Conservation (phyloP, 1,139 yeast species). For the Suhomyces coccinellae region DNA sequence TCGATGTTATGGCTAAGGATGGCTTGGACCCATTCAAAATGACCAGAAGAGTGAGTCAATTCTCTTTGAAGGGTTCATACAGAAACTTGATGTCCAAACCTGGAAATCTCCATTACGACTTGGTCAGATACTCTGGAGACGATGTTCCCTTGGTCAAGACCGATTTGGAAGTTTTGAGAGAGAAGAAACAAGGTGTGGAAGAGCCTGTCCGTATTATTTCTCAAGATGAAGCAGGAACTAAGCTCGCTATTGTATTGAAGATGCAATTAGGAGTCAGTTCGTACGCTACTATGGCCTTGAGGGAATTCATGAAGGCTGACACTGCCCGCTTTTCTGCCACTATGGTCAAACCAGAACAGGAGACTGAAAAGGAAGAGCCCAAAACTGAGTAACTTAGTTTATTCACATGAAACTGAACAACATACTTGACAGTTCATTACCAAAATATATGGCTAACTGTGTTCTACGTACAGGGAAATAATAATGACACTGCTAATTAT, state of each 20-base stretch:
- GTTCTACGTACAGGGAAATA: no score
- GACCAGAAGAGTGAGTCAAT: conserved; percentile 83
- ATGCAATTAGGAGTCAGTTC: conserved; percentile 84
- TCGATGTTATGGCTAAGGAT: conserved; percentile 74
- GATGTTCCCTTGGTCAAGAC: conserved; percentile 76
- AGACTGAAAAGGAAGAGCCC: background rate
- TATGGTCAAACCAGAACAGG: conserved; percentile 13
- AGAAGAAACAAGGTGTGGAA: conserved; percentile 30
- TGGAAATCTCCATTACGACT: conserved; percentile 57
- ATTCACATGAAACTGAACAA: no score
- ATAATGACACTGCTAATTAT: no score
- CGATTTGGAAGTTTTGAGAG: conserved; percentile 67
- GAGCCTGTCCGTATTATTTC: conserved; percentile 6
- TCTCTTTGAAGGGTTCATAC: conserved; percentile 89
- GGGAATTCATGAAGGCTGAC: conserved; percentile 86
- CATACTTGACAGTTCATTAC: no score
- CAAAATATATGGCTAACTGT: no score
- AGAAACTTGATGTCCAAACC: conserved; percentile 76
- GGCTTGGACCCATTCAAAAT: conserved; percentile 81
- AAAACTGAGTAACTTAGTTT: no score
- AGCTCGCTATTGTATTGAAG: conserved; percentile 70
- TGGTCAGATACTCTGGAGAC: conserved; percentile 61
- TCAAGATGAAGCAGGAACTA: conserved; percentile 39
- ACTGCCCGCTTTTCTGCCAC: conserved; percentile 54
- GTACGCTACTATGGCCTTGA: conserved; percentile 96